Percentiles rank a stretch among this genome's conserved stretches.
Evolutionary conservation across 2,329 filamentous ascomycete species (phyloP).

Genomic region (Verticillium tricorpus): DNA sequence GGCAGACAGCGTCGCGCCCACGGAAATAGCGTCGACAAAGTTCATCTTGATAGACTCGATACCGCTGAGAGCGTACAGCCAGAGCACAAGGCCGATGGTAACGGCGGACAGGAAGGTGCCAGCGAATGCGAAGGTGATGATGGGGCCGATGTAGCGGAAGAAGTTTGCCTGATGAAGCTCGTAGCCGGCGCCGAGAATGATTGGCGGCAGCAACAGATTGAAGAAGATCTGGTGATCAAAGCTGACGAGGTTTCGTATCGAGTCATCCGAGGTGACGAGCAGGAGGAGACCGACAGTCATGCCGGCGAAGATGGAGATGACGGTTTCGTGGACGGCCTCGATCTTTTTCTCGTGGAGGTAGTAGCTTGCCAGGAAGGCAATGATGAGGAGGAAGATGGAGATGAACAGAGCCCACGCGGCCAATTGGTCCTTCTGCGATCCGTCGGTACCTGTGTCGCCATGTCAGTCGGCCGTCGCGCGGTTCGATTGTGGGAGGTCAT

Average conservation of each 20-base stretch:
- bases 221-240: constrained; percentile 99
- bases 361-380: constrained; percentile 95
- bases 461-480: constrained; percentile 7
- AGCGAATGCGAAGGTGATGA: constrained; percentile 94
- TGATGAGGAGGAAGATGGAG: constrained; percentile 87
- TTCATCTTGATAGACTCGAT: constrained; percentile 80
- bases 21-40: constrained; percentile 94
- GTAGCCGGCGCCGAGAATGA: constrained; percentile 95
- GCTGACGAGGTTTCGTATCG: constrained; percentile 84
- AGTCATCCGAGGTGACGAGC: constrained; percentile 73
- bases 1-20: constrained; percentile 92
- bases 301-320: constrained; percentile 95
- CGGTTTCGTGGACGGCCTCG: constrained; percentile 95
- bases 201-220: constrained; percentile 95
- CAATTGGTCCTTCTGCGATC: constrained; percentile 81
- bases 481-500: not conserved
- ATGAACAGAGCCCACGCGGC: constrained; percentile 98
- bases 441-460: constrained; percentile 9
- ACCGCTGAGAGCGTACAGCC: constrained; percentile 81
- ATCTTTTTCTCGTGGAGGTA: constrained; percentile 95
- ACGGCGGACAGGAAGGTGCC: constrained; percentile 96
- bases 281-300: constrained; percentile 94
- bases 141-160: constrained; percentile 96
- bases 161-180: constrained; percentile 98
- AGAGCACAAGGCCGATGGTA: constrained; percentile 87